Percentiles rank a stretch among this genome's conserved stretches.
phyloP scores from a whole-genome alignment of 2,329 filamentous ascomycete genomes.

The Cladosporium sp. region DNA sequence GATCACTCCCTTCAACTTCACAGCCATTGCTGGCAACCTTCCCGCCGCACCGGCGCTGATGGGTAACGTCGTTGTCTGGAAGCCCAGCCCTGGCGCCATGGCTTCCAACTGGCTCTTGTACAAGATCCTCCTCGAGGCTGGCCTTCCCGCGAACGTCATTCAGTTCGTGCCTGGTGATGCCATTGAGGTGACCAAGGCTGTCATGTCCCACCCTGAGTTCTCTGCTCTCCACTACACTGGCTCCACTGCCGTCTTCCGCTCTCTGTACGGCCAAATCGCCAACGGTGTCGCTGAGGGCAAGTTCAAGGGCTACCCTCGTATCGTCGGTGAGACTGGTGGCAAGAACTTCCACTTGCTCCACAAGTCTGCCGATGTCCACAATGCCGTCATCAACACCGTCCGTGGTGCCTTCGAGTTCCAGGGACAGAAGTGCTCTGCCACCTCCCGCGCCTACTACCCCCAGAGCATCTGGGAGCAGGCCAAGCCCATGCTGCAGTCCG shows the following conservation, averaged over 20 bases:
- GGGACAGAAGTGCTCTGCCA: conserved; percentile 86
- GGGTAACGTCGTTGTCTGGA: conserved; percentile 94
- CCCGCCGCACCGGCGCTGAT: conserved; percentile 79
- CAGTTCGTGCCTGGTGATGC: conserved; percentile 90
- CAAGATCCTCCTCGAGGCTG: conserved; percentile 87
- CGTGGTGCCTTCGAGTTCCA: conserved; percentile 87
- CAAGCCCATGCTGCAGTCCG: conserved; percentile 63
- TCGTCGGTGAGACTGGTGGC: conserved; percentile 85
- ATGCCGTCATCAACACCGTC: conserved; percentile 77
- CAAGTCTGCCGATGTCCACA: conserved; percentile 71
- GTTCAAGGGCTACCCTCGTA: conserved; percentile 80
- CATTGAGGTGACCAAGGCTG: conserved; percentile 74
- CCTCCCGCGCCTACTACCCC: conserved; percentile 75
- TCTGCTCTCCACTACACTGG: conserved; percentile 90
- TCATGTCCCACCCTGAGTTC: conserved; percentile 75
- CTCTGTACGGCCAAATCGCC: conserved; percentile 82
- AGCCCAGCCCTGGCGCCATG: conserved; percentile 83
- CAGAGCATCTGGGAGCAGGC: conserved; percentile 72
- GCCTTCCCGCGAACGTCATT: conserved; percentile 82
- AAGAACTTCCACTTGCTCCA: conserved; percentile 91
- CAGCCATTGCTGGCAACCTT: conserved; percentile 86
- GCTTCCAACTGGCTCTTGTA: conserved; percentile 86
- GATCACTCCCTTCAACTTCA: conserved; percentile 94
- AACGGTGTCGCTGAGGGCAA: conserved; percentile 75
- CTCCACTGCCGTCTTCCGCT: conserved; percentile 85